These are phyloP conservation scores for Fusarium sp. DNA, from an alignment of 2,329 filamentous ascomycete species.

Conservation along the genomic window DNA sequence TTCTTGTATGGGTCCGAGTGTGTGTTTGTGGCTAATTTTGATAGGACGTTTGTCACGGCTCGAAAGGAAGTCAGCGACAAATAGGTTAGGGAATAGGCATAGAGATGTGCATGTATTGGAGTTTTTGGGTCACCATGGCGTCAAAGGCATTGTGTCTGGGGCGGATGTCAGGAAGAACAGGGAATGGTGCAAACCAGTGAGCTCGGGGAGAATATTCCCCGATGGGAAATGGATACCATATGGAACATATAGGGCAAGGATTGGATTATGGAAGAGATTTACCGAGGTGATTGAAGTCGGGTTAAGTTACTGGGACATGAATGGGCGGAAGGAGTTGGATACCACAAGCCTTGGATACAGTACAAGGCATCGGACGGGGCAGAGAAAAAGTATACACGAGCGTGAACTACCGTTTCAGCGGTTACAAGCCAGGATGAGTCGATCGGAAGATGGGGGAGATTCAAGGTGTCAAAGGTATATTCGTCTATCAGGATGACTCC, in stretches of 20 bases:
- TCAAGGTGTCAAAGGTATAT: constrained; percentile 30
- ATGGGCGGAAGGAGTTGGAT: not conserved
- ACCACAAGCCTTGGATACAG: not conserved
- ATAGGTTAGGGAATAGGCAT: not conserved
- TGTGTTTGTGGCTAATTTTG: not conserved
- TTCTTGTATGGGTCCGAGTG: rapidly evolving
- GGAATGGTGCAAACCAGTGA: not conserved
- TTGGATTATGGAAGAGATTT: not conserved
- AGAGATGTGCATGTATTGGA: constrained; percentile 12
- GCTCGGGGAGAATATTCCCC: not conserved
- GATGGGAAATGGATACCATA: not conserved
- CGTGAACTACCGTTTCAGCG: not conserved
- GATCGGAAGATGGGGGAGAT: not conserved
- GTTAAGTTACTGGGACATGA: not conserved
- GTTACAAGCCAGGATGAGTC: not conserved
- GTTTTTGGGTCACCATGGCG: constrained; percentile 22
- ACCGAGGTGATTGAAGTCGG: not conserved
- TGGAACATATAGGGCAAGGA: not conserved
- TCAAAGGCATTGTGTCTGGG: not conserved
- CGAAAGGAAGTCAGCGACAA: constrained; percentile 38
- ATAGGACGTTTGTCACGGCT: constrained; percentile 47
- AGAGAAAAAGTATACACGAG: no score
- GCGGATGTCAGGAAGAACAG: not conserved
- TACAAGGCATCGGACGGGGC: not conserved
- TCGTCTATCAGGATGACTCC: constrained; percentile 16